Base-by-base conservation (phyloP, 2,329 filamentous ascomycete species). In the Niveomyces coronatus region DNA sequence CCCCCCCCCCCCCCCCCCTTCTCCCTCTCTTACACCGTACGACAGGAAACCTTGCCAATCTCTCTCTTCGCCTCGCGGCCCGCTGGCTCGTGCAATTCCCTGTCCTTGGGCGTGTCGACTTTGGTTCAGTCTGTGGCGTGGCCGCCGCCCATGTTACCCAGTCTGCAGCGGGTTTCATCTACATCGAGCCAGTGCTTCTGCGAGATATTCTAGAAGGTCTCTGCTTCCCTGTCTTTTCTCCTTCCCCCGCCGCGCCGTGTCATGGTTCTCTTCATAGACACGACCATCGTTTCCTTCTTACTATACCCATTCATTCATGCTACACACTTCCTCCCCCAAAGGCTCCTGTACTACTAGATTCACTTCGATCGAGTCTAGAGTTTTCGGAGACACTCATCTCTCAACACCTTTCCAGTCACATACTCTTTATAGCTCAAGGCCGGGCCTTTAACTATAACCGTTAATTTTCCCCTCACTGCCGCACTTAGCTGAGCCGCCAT, bases 261-360 rank as follows among this genome's bases (percentile, higher is more conserved):
- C 30, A 18, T 18, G 8, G 15, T 18, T 32, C 32, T 27, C 16
- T 13, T 26, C 23, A 32, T 11, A 31, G n/a, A n/a, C n/a, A n/a
- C 31, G 22, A 36, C 33, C 37, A 31, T 26, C 28, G 20, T 35
- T 18, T 34, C 33, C 33, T 11, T 15, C 37, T n/a, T n/a, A n/a
- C n/a, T n/a, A n/a, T 11, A 20, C 39, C 22, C 18, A 18, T 19
- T 31, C 28, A 22, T 32, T 45, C 38, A 44, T 41, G 35, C 37
- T 40, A 37, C 37, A 35, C 33, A 34, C 41, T 40, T 35, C 44
- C 38, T 39, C 22, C 37, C 41, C 45, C 41, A 41, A 35, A 31
- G 39, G 39, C 44, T 32, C 39, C 29, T 41, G 39, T 39, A 34
- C 42, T 33, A 22, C 16, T 36, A n/a, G n/a, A n/a, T n/a, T n/a